These are phyloP conservation scores for Cylindrodendrum hubeiense DNA, from an alignment of 2,329 filamentous ascomycete species.

Conservation along the genomic window DNA sequence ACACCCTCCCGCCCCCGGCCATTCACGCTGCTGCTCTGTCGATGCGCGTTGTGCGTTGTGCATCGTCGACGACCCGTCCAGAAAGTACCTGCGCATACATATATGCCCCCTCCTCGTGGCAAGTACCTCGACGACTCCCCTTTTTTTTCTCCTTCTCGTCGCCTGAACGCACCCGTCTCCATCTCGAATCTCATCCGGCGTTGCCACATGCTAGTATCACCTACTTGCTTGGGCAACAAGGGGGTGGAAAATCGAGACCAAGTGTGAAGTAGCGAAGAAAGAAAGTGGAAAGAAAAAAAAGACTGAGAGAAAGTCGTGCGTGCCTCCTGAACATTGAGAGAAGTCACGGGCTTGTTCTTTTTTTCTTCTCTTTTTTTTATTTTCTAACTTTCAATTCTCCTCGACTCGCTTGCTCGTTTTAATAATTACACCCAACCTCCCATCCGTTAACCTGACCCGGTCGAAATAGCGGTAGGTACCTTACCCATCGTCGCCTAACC, in stretches of 20 bases:
- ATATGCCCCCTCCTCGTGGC: slow-evolving; percentile 20
- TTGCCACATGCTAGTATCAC: slow-evolving; percentile 19
- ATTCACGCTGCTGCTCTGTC: slow-evolving; percentile 14
- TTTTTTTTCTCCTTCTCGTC: slow-evolving; percentile 3
- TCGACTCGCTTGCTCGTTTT: not conserved
- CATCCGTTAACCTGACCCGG: slow-evolving; percentile 7
- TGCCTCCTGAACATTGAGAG: slow-evolving; percentile 11
- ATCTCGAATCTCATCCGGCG: slow-evolving; percentile 19
- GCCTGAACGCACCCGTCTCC: slow-evolving; percentile 11
- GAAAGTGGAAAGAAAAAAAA: not conserved
- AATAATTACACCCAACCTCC: slow-evolving; percentile 9
- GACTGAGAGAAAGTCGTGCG: slow-evolving; percentile 1
- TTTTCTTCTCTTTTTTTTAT: not conserved
- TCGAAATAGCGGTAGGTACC: slow-evolving; percentile 27
- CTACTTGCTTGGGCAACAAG: slow-evolving; percentile 21
- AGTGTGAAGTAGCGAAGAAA: slow-evolving; percentile 5
- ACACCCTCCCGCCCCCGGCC: slow-evolving; percentile 8
- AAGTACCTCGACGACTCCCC: slow-evolving; percentile 24
- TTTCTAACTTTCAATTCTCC: slow-evolving; percentile 1
- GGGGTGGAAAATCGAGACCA: slow-evolving; percentile 18
- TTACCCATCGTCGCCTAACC: slow-evolving; percentile 27
- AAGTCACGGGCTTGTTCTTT: not conserved
- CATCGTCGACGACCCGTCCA: slow-evolving; percentile 14
- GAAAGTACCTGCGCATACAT: slow-evolving; percentile 29
- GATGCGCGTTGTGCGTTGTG: slow-evolving; percentile 24